Evolutionary conservation across 768 basidiomycete genomes (phyloP), one percentile per base, ranked within the genome.

Genomic region (Lactarius deliciosus): DNA sequence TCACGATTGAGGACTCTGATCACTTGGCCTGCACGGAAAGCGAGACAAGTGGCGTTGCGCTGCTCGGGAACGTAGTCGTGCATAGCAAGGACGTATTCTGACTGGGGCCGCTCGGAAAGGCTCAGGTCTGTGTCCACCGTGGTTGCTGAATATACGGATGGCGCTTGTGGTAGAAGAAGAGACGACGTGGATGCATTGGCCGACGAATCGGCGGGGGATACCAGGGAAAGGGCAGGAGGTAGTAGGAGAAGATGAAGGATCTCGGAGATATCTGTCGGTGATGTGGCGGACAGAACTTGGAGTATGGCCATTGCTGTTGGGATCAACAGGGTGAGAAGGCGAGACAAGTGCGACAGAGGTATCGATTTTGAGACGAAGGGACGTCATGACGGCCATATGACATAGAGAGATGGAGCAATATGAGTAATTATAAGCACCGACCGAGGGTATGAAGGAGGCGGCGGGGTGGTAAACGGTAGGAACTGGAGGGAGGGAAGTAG

Each of bases 1-100:
- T 98, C 94, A 69, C 88, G 84, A 73, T 93, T 94, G 57, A 91
- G 80, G n/a, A 98, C 94, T 66, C 89, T 89, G 64, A 98, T 94
- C 62, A 96, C 83, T 74, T 98, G 91, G 4, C 96, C 96, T 0
- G 92, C 90, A 53, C 85, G 84, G 79, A 99, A 98, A 25, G 88
- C 83, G 45, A 99, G 85, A 76, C 94, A 96, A 10, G 90, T 92
- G 10, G 87, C 84, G 72, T 83, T 87, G 65, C 85, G 83, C 41
- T 86, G 82, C 36, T 89, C 83, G 32, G 92, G 90, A 28, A 78
- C 73, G 72, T 94, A 98, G 76, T 97, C 94, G 74, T 98, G 95
- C 82, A 96, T 90, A 3, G 96, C 94, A 28, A 93, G 79, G 5
- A 96, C 94, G 76, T 88, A 94, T 74, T 92, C 92, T 20, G 84